phyloP scores from a whole-genome alignment of 306 rosid species.

The Macrotyloma uniflorum region DNA sequence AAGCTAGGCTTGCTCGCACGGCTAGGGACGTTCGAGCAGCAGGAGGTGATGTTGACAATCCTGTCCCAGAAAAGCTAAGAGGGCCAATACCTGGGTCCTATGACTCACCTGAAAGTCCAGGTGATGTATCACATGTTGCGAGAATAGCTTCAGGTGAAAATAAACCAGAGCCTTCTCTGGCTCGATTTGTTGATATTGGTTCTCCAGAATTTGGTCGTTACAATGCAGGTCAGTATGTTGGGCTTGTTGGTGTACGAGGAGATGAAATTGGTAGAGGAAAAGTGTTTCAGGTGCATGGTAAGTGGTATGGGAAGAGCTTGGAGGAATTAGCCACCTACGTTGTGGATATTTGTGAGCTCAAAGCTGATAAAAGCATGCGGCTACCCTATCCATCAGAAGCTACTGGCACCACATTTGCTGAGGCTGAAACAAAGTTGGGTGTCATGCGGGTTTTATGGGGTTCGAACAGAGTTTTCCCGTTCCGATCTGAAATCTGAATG shows the following conservation, averaged over 20 bases:
- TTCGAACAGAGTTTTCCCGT: slow-evolving; percentile 49
- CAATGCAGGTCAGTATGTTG: slow-evolving; percentile 64
- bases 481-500: slow-evolving; percentile 50
- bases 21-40: slow-evolving; percentile 67
- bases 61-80: slow-evolving; percentile 59
- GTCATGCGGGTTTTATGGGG: slow-evolving; percentile 86
- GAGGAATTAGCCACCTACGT: slow-evolving; percentile 58
- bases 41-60: slow-evolving; percentile 52
- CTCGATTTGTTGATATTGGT: slow-evolving; percentile 40
- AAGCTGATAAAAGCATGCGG: slow-evolving; percentile 49
- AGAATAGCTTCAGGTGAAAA: slow-evolving; percentile 43
- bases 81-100: slow-evolving; percentile 46
- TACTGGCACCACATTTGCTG: slow-evolving; percentile 69
- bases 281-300: slow-evolving; percentile 68
- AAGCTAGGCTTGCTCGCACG: slow-evolving; percentile 89
- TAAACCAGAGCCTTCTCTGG: slow-evolving; percentile 42
- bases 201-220: slow-evolving; percentile 50
- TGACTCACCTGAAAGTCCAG: slow-evolving; percentile 59
- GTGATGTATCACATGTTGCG: slow-evolving; percentile 46
- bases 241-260: slow-evolving; percentile 55
- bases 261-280: slow-evolving; percentile 74
- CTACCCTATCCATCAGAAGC: slow-evolving; percentile 73
- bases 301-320: slow-evolving; percentile 71
- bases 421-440: slow-evolving; percentile 70
- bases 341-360: slow-evolving; percentile 74